phyloP scores from a whole-genome alignment of 805 yeast species.

The Metschnikowia lachancei region DNA sequence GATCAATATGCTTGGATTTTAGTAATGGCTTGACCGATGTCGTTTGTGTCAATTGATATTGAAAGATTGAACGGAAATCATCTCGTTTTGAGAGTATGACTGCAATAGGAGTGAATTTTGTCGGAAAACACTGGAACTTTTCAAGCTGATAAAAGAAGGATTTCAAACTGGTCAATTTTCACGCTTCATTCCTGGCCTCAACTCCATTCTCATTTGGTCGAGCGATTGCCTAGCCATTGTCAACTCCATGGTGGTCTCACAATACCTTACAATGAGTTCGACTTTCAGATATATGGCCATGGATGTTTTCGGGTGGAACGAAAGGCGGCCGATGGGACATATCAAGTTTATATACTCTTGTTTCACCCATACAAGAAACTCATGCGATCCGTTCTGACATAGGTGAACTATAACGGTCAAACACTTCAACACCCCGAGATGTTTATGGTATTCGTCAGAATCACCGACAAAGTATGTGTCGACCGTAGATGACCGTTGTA shows the following conservation, averaged over 20 bases:
- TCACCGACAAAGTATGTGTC: conserved; percentile 2
- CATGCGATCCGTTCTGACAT: conserved; percentile 52
- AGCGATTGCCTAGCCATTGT: conserved; percentile 12
- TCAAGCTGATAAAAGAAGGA: too few species aligned
- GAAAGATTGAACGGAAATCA: too few species aligned
- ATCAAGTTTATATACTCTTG: conserved; percentile 14
- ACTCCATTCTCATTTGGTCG: conserved; percentile 9
- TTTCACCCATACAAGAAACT: conserved; percentile 47
- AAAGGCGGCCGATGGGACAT: conserved; percentile 20
- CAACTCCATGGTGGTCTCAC: conserved; percentile 34
- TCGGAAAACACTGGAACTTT: too few species aligned
- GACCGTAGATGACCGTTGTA: conserved; percentile 6
- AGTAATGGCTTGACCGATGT: too few species aligned
- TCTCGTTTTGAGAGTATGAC: too few species aligned
- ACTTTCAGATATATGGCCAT: conserved; percentile 38
- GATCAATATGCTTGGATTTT: too few species aligned
- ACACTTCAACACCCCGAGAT: conserved; percentile 40
- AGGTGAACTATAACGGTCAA: conserved; percentile 52
- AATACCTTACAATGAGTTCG: conserved; percentile 28
- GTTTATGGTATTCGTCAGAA: conserved; percentile 5
- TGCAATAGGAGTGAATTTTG: too few species aligned
- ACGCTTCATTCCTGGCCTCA: conserved; percentile 7
- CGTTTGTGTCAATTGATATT: too few species aligned
- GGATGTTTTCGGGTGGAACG: conserved; percentile 11
- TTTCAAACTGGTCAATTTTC: too few species aligned